phyloP scores from a whole-genome alignment of 805 yeast species.

The Wickerhamomyces bovis region DNA sequence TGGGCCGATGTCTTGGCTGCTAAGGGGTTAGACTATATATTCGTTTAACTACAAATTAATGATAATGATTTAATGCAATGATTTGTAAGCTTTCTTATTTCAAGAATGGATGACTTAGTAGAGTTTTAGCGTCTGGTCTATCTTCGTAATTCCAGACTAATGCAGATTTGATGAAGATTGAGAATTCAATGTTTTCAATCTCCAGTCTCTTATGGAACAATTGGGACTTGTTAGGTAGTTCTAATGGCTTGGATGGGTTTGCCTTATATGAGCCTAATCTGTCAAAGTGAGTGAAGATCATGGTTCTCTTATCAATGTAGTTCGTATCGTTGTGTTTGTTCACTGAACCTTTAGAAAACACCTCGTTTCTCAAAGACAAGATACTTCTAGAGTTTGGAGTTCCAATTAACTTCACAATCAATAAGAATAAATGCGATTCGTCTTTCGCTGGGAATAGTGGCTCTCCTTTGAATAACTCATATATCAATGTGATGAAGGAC shows the following conservation, averaged over 20 bases:
- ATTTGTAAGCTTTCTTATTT: background rate
- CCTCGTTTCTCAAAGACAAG: slow-evolving; percentile 31
- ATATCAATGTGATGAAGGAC: slow-evolving; percentile 86
- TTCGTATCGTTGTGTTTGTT: slow-evolving; percentile 13
- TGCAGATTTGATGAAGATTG: slow-evolving; percentile 24
- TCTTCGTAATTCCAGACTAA: slow-evolving; percentile 41
- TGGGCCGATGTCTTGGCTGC: slow-evolving; percentile 45
- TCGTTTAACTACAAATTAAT: slow-evolving; percentile 26
- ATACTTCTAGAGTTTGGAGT: slow-evolving; percentile 53
- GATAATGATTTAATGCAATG: background rate
- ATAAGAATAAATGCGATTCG: slow-evolving; percentile 70
- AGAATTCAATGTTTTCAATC: slow-evolving; percentile 16
- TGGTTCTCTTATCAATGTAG: slow-evolving; percentile 23
- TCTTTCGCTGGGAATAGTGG: slow-evolving; percentile 83
- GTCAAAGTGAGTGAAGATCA: slow-evolving; percentile 33
- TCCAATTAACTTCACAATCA: slow-evolving; percentile 77
- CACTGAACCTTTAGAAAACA: slow-evolving; percentile 32
- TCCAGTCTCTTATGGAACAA: slow-evolving; percentile 13
- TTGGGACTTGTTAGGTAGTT: slow-evolving; percentile 10
- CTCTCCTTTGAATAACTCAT: slow-evolving; percentile 82
- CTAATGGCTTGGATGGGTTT: slow-evolving; percentile 13
- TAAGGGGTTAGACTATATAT: slow-evolving; percentile 40
- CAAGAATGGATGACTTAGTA: slow-evolving; percentile 51
- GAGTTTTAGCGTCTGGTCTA: slow-evolving; percentile 46
- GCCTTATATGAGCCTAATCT: slow-evolving; percentile 23